Conservation (phyloP, 2,329 filamentous ascomycete genomes). For the Fusarium tuaranense region DNA sequence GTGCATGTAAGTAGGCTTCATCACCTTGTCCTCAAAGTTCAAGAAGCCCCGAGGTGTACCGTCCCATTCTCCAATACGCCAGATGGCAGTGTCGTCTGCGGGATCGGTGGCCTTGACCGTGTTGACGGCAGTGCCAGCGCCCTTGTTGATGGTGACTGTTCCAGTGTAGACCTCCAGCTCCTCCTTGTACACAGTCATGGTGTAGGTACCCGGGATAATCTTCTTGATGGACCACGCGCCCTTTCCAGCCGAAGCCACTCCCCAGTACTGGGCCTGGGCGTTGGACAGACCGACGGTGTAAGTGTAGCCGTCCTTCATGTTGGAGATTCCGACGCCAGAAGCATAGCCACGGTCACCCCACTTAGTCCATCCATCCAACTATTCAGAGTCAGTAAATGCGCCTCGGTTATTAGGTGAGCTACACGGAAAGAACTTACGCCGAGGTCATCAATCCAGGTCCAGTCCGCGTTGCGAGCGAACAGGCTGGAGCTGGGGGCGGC, state of each 20-base stretch:
- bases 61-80: conserved; percentile 53
- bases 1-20: conserved; percentile 57
- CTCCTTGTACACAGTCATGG: conserved; percentile 50
- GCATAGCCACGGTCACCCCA: conserved; percentile 45
- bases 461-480: conserved; percentile 51
- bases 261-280: conserved; percentile 52
- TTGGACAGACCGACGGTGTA: conserved; percentile 54
- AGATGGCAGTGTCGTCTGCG: conserved; percentile 47
- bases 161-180: conserved; percentile 48
- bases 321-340: conserved; percentile 48
- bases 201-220: conserved; percentile 49
- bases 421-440: conserved; percentile 33
- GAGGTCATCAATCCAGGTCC: conserved; percentile 49
- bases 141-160: conserved; percentile 44
- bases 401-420: neutral
- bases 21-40: conserved; percentile 51
- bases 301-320: conserved; percentile 53
- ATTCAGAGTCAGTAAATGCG: neutral
- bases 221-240: conserved; percentile 48
- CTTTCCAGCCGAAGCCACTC: conserved; percentile 35
- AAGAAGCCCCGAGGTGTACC: conserved; percentile 50
- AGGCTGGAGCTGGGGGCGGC: conserved; percentile 51
- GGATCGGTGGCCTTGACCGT: conserved; percentile 48
- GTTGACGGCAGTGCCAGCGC: conserved; percentile 44
- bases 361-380: conserved; percentile 48